Evolutionary conservation across 106 monocot species (phyloP).

Genomic region (Alisma plantagoaquatica): DNA sequence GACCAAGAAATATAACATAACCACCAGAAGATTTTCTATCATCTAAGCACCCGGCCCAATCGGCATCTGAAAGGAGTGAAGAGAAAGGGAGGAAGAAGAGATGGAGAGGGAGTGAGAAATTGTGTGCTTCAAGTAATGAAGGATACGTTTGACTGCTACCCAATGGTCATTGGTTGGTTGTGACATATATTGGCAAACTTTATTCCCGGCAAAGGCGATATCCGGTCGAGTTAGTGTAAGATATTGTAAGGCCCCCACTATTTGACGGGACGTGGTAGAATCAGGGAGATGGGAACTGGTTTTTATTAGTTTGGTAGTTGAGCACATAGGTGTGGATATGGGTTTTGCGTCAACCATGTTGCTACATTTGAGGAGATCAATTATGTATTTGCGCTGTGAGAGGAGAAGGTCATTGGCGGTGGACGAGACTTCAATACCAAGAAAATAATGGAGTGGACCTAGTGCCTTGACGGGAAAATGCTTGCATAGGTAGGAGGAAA

Average conservation of each 20-base stretch:
- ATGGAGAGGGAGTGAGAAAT: too few species aligned
- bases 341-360: neutral
- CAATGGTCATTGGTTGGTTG: too few species aligned
- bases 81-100: too few species aligned
- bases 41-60: too few species aligned
- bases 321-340: neutral
- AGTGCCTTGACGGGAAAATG: neutral
- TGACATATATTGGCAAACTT: too few species aligned
- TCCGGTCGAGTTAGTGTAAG: neutral
- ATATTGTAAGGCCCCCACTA: neutral
- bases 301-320: neutral
- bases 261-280: neutral
- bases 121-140: too few species aligned
- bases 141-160: too few species aligned
- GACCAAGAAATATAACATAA: too few species aligned
- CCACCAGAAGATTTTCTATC: too few species aligned
- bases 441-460: neutral
- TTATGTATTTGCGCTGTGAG: neutral
- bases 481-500: neutral
- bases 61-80: too few species aligned
- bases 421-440: neutral
- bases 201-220: neutral
- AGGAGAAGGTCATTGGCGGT: neutral
- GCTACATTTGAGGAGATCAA: neutral
- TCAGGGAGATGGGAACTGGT: neutral